Conservation (phyloP, 257 asterid genomes). For the Agastache rugosa region DNA sequence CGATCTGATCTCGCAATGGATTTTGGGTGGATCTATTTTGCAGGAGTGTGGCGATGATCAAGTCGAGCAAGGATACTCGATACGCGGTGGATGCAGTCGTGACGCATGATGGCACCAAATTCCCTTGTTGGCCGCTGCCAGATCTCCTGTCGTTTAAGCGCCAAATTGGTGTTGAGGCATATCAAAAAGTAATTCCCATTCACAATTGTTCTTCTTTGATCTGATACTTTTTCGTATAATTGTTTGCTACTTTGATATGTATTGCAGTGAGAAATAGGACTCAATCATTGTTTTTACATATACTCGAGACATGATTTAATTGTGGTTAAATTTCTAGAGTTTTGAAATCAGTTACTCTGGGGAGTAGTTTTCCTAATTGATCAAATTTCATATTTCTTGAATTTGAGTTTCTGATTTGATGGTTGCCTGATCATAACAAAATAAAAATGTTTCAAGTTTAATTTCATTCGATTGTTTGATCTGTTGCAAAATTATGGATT, state of each 20-base stretch:
- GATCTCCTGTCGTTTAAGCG: constrained; percentile 66
- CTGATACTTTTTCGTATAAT: not conserved
- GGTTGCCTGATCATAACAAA: too few species aligned
- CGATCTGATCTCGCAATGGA: not conserved
- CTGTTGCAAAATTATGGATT: not conserved
- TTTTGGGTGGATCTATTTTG: constrained; percentile 13
- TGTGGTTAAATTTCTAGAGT: not conserved
- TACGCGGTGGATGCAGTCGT: constrained; percentile 66
- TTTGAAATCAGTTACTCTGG: not conserved
- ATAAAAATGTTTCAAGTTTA: not conserved
- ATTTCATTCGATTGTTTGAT: not conserved
- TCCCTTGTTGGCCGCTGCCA: constrained; percentile 74
- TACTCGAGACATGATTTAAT: too few species aligned
- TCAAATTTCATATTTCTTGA: not conserved
- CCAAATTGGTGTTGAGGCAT: constrained; percentile 57
- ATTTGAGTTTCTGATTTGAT: not conserved
- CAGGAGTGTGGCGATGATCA: constrained; percentile 68
- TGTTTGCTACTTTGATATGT: not conserved
- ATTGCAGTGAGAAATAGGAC: not conserved
- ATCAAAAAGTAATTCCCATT: constrained; percentile 49
- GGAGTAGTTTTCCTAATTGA: not conserved
- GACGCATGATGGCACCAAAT: constrained; percentile 75
- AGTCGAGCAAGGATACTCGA: constrained; percentile 73
- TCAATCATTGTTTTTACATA: too few species aligned
- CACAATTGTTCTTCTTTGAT: not conserved